Evolutionary conservation across 1,284 basidiomycete species (phyloP).

Genomic region (Moesziomyces sp.): DNA sequence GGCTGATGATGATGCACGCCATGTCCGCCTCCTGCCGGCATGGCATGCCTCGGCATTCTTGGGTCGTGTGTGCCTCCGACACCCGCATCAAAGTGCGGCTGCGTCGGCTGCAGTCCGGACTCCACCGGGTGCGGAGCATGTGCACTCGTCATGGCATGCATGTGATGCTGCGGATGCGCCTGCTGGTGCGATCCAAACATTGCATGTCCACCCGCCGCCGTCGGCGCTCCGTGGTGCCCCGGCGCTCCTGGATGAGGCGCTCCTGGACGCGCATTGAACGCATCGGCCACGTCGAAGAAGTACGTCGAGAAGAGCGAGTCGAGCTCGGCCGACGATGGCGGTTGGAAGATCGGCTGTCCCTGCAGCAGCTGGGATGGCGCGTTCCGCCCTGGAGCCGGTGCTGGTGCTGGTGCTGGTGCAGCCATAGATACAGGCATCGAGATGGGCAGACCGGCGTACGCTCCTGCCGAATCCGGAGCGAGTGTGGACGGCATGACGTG

Average conservation of each 20-base stretch:
- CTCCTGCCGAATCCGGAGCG: not conserved
- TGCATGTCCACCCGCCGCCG: not conserved
- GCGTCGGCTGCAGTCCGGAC: not conserved
- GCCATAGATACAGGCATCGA: slow-evolving; percentile 10
- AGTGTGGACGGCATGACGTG: not conserved
- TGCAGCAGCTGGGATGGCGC: slow-evolving; percentile 27
- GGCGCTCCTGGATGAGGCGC: not conserved
- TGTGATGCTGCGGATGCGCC: slow-evolving; percentile 1
- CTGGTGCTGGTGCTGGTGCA: not conserved
- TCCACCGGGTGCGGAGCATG: not conserved
- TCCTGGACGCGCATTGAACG: slow-evolving; percentile 19
- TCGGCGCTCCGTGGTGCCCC: not conserved
- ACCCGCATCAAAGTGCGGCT: not conserved
- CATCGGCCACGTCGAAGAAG: slow-evolving; percentile 46
- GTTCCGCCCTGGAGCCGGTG: slow-evolving; percentile 3
- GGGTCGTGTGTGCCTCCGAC: not conserved
- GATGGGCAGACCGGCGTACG: not conserved
- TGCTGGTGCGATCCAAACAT: not conserved
- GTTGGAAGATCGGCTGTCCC: slow-evolving; percentile 42
- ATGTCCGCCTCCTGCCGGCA: no score
- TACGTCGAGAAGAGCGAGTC: slow-evolving; percentile 50
- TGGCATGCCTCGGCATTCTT: no score
- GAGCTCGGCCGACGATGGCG: slow-evolving; percentile 43
- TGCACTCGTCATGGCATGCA: not conserved
- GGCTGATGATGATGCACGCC: no score